These are phyloP conservation scores for Nicotiana sylvestris DNA, from an alignment of 257 asterid genomes.

Conservation along the genomic window DNA sequence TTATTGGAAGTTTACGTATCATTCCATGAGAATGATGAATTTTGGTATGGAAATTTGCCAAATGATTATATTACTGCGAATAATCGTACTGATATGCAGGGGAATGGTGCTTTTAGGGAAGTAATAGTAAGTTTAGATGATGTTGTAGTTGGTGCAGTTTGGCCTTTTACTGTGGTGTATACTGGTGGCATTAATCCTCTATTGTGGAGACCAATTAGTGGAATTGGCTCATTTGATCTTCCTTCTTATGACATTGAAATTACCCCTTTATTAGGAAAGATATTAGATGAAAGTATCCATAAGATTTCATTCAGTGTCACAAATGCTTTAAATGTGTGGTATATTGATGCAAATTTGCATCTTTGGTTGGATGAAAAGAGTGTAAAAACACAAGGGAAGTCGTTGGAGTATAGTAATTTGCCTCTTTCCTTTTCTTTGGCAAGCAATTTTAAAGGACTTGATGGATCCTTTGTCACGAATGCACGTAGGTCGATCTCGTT, in stretches of 20 bases:
- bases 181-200: slow-evolving; percentile 82
- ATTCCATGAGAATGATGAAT: slow-evolving; percentile 76
- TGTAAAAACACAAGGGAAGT: slow-evolving; percentile 40
- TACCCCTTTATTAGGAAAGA: slow-evolving; percentile 49
- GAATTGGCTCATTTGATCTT: slow-evolving; percentile 70
- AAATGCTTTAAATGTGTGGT: slow-evolving; percentile 75
- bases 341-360: slow-evolving; percentile 74
- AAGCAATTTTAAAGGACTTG: slow-evolving; percentile 50
- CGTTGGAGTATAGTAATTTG: slow-evolving; percentile 19
- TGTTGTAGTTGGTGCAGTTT: slow-evolving; percentile 47
- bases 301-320: slow-evolving; percentile 47
- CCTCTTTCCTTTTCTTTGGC: slow-evolving; percentile 26
- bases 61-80: slow-evolving; percentile 47
- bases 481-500: slow-evolving; percentile 43
- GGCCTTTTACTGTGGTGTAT: slow-evolving; percentile 76
- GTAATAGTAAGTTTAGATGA: slow-evolving; percentile 51
- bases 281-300: slow-evolving; percentile 61
- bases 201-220: slow-evolving; percentile 72
- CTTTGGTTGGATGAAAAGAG: slow-evolving; percentile 63
- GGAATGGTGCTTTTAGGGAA: slow-evolving; percentile 79
- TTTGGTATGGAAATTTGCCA: slow-evolving; percentile 63
- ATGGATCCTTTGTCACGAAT: slow-evolving; percentile 48
- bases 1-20: slow-evolving; percentile 74
- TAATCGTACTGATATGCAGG: slow-evolving; percentile 35
- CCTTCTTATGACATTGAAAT: slow-evolving; percentile 72